Evolutionary conservation across 1,284 basidiomycete genomes (phyloP).

Genomic region (Schizophyllum amplum): DNA sequence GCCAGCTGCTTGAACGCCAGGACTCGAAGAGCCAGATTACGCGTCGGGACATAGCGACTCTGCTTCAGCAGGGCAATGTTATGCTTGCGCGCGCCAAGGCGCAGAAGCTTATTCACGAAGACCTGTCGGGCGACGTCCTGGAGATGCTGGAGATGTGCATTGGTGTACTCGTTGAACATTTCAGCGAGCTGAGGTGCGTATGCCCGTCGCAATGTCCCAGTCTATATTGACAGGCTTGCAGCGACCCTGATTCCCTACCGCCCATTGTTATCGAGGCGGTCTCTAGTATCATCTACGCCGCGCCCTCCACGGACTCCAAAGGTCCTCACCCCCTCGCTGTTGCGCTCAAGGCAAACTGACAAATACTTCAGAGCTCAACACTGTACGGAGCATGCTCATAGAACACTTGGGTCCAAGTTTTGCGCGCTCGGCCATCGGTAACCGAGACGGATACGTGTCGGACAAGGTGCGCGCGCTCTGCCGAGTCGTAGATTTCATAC

Average conservation of each 20-base stretch:
- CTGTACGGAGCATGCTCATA: constrained; percentile 45
- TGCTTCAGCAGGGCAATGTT: constrained; percentile 52
- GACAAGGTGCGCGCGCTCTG: constrained; percentile 29
- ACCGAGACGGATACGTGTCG: constrained; percentile 49
- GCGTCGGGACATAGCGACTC: constrained; percentile 56
- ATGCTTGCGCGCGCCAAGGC: constrained; percentile 60
- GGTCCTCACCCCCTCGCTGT: constrained; percentile 28
- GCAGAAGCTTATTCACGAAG: constrained; percentile 56
- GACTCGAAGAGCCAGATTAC: constrained; percentile 55
- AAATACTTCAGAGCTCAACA: constrained; percentile 41
- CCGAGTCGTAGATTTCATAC: background rate
- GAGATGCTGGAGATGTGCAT: constrained; percentile 62
- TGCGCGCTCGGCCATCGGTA: constrained; percentile 40
- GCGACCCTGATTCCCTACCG: background rate
- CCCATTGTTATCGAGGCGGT: constrained; percentile 53
- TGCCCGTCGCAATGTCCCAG: background rate
- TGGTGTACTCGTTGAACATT: constrained; percentile 48
- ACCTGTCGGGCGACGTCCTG: constrained; percentile 50
- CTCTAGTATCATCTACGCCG: constrained; percentile 57
- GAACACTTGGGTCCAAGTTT: constrained; percentile 52
- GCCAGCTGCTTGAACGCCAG: constrained; percentile 60
- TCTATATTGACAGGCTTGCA: background rate
- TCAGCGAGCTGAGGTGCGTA: constrained; percentile 45
- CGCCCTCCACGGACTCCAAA: constrained; percentile 47
- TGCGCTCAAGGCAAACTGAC: constrained; percentile 3